A percentile compares a stretch with the other conserved stretches of the same genome.
These are phyloP conservation scores for Calocera cornea DNA, from an alignment of 768 basidiomycete genomes.

Conservation along the genomic window DNA sequence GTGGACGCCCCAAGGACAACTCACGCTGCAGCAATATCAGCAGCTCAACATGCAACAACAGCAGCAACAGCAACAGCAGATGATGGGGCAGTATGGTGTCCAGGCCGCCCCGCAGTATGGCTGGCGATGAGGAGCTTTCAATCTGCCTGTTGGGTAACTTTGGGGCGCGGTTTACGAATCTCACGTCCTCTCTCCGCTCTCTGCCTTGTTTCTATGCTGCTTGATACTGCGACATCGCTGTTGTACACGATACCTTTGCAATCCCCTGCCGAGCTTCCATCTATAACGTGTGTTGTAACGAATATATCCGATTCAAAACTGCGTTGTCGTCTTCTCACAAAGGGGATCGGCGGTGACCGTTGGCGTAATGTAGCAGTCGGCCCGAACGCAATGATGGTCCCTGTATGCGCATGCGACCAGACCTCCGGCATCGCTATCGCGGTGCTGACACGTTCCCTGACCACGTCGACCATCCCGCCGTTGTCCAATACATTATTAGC, in stretches of 20 bases:
- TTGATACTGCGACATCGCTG: not conserved
- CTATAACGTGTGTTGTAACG: not conserved
- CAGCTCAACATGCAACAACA: not conserved
- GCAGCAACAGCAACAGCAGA: not conserved
- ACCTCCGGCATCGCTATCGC: not conserved
- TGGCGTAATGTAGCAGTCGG: not conserved
- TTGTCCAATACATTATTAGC: not conserved
- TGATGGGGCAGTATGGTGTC: not conserved
- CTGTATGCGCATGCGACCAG: not conserved
- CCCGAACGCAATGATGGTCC: not conserved
- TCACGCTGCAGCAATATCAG: not conserved
- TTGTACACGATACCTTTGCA: slow-evolving; percentile 1
- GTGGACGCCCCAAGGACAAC: slow-evolving; percentile 1
- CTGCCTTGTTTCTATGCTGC: not conserved
- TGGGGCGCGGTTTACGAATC: not conserved
- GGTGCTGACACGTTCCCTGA: not conserved
- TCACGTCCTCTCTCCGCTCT: not conserved
- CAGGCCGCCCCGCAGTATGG: not conserved
- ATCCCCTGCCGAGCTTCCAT: not conserved
- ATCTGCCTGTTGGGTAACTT: not conserved
- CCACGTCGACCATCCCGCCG: not conserved
- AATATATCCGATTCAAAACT: not conserved
- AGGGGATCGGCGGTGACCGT: not conserved
- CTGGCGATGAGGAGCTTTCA: not conserved
- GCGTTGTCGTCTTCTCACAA: not conserved